Conservation (phyloP, 169 alveolate genomes). For the Plasmodium berghei region DNA sequence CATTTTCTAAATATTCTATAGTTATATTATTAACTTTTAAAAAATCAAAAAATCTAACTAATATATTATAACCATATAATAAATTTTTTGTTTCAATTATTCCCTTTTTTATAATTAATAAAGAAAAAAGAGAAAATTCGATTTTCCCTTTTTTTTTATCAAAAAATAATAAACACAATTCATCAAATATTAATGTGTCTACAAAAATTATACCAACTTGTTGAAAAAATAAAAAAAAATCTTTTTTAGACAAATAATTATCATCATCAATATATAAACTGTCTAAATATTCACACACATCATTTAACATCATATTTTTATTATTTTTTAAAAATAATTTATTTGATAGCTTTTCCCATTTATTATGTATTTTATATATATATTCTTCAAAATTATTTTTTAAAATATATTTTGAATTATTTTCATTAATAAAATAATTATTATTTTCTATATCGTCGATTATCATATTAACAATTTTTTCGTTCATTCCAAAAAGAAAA, state of each 20-base stretch:
- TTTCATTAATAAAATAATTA: not conserved
- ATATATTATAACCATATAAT: slow-evolving; percentile 53
- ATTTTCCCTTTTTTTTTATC: slow-evolving; percentile 31
- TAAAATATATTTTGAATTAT: slow-evolving; percentile 12
- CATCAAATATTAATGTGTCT: slow-evolving; percentile 45
- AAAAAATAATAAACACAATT: slow-evolving; percentile 42
- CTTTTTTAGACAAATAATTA: slow-evolving; percentile 51
- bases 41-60: slow-evolving; percentile 25
- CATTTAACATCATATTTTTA: slow-evolving; percentile 52
- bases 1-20: slow-evolving; percentile 46
- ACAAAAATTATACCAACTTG: slow-evolving; percentile 60
- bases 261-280: slow-evolving; percentile 48
- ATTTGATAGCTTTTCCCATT: slow-evolving; percentile 52
- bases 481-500: slow-evolving; percentile 22
- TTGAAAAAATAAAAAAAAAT: slow-evolving; percentile 56
- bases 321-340: slow-evolving; percentile 49
- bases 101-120: slow-evolving; percentile 49
- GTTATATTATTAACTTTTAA: slow-evolving; percentile 28
- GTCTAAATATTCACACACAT: slow-evolving; percentile 65
- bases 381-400: slow-evolving; percentile 43
- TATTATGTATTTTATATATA: slow-evolving; percentile 36
- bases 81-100: slow-evolving; percentile 50
- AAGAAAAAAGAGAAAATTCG: slow-evolving; percentile 35
- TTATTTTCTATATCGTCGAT: slow-evolving; percentile 15
- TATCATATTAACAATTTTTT: slow-evolving; percentile 18